phyloP scores from a whole-genome alignment of 805 yeast species.

The Candida nonsorbophila region DNA sequence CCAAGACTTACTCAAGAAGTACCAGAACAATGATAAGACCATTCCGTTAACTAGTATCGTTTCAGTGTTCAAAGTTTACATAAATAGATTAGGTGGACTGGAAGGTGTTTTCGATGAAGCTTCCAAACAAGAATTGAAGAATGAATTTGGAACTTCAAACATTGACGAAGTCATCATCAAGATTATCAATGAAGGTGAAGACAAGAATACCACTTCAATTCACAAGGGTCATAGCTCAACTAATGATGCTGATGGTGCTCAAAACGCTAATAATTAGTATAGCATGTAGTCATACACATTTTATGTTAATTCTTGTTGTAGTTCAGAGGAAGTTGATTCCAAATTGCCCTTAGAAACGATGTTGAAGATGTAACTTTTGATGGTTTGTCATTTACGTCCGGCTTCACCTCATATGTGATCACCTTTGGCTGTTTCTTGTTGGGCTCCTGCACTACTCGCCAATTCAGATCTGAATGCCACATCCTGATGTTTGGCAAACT shows the following conservation, averaged over 20 bases:
- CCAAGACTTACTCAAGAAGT: conserved; percentile 42
- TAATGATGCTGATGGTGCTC: conserved; percentile 45
- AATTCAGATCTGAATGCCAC: no score
- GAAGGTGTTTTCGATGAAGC: conserved; percentile 73
- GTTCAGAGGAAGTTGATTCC: no score
- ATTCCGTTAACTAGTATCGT: conserved; percentile 59
- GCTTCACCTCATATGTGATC: no score
- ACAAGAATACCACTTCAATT: conserved; percentile 24
- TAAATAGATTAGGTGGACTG: conserved; percentile 58
- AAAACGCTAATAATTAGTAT: no score
- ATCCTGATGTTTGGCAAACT: no score
- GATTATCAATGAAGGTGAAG: conserved; percentile 57
- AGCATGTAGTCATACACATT: no score
- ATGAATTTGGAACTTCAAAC: conserved; percentile 61
- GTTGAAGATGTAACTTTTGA: no score
- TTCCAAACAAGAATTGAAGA: conserved; percentile 54
- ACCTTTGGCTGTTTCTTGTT: no score
- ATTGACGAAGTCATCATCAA: conserved; percentile 53
- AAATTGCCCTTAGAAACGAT: no score
- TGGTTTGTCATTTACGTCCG: no score
- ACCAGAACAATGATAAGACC: conserved; percentile 44
- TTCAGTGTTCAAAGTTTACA: conserved; percentile 60
- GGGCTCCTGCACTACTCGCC: no score
- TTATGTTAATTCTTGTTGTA: no score
- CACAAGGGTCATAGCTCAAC: conserved; percentile 27